Percentiles rank a stretch among this genome's conserved stretches.
Conservation (phyloP, 176 grass and related monocot species). For the Bonia amplexicaulis region DNA sequence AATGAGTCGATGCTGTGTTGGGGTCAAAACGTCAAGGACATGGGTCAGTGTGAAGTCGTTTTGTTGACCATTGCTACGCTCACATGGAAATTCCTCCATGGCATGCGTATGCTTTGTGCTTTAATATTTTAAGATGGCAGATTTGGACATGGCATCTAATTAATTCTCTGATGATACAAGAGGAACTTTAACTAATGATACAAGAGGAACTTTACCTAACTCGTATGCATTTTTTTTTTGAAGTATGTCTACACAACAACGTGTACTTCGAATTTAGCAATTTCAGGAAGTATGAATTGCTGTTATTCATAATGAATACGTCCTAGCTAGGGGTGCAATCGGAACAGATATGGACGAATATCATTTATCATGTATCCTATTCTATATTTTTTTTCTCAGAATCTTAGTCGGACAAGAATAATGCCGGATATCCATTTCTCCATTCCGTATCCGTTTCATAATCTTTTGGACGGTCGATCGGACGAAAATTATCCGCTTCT, state of each 20-base stretch:
- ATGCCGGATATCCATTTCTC: too few species aligned
- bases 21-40: conserved; percentile 52
- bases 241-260: neutral
- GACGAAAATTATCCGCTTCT: too few species aligned
- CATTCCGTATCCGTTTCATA: too few species aligned
- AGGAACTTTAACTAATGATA: neutral
- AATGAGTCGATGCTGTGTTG: neutral
- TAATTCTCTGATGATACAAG: neutral
- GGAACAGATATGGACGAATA: too few species aligned
- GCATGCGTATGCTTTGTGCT: neutral
- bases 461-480: too few species aligned
- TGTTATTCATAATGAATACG: neutral
- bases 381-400: too few species aligned
- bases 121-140: conserved; percentile 25
- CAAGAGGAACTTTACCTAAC: neutral
- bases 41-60: conserved; percentile 18
- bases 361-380: too few species aligned
- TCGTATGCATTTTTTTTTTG: neutral
- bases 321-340: too few species aligned
- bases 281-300: neutral
- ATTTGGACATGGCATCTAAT: conserved; percentile 1
- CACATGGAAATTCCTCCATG: conserved; percentile 23
- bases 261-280: neutral
- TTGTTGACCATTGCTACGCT: conserved; percentile 38
- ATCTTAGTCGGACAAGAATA: too few species aligned